A percentile compares a stretch with the other conserved stretches of the same genome.
Evolutionary conservation across 805 yeast genomes (phyloP).

Genomic region (Barnettozyma populi): DNA sequence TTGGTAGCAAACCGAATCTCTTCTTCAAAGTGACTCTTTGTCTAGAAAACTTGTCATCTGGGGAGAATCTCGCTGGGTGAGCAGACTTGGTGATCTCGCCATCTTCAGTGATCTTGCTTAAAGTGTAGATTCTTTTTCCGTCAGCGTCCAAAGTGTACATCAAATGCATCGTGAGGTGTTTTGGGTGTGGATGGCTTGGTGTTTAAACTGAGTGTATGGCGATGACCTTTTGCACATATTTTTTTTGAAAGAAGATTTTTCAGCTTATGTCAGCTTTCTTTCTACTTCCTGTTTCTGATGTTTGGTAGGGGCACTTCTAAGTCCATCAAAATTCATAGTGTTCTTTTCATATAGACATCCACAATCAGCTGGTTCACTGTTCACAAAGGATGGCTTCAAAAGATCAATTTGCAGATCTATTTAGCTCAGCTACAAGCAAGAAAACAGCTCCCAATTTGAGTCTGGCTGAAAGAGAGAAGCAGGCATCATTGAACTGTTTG

Average conservation of each 20-base stretch:
- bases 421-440: constrained; percentile 20
- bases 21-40: constrained; percentile 98
- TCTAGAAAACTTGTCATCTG: constrained; percentile 98
- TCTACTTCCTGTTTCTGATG: too few relatives aligned
- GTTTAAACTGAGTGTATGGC: neutral
- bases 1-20: constrained; percentile 84
- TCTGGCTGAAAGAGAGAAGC: constrained; percentile 31
- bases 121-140: constrained; percentile 94
- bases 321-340: neutral
- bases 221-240: constrained; percentile 9
- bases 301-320: neutral
- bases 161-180: constrained; percentile 70
- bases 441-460: constrained; percentile 26
- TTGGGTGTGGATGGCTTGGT: neutral
- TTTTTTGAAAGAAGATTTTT: constrained; percentile 1
- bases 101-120: constrained; percentile 68
- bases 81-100: constrained; percentile 98
- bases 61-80: constrained; percentile 99
- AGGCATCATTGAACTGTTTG: constrained; percentile 8
- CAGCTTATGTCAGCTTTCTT: neutral
- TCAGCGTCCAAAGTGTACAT: constrained; percentile 95
- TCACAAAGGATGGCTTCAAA: constrained; percentile 8
- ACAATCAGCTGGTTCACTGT: neutral
- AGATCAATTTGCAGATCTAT: constrained; percentile 26
- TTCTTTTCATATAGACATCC: neutral